Base-by-base conservation (phyloP, 371 early-diverging fungal species). In the Mucor plumbeus region DNA sequence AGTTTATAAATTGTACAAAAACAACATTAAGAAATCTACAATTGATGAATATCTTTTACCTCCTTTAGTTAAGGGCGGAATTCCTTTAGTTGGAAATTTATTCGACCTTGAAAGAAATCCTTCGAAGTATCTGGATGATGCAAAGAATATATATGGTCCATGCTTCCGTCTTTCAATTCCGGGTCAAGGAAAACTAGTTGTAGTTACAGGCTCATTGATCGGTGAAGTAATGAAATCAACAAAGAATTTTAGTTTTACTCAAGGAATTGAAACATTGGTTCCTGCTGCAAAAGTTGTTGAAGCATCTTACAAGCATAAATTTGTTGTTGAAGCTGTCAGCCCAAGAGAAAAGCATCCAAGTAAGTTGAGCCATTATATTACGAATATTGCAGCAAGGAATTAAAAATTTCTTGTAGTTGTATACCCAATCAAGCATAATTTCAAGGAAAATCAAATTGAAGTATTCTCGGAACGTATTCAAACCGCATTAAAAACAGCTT, bases 351-450 rank as follows among this genome's bases (percentile, higher is more conserved):
- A 65, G 50, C 58, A 73, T 53, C 73, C 72, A n/a, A 59, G 72
- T 72, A 65, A 64, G 61, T 34, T 14, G 0, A 47, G 14, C 15
- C 0, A 0, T 11, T 1, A 9, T 44, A 13, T 5, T 34, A 26
- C 3, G 26, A 26, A 26, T 26, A 26, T 26, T 3, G 26, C 26
- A 26, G 26, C 26, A 26, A 26, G 26, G 26, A 38, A 38, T 38
- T 38, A 7, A 38, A 38, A 1, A 6, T 4, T 55, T 53, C 15
- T 40, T 21, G 13, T 31, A 71, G 74, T 73, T 26, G 33, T 67
- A 6, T 72, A 73, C 43, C 70, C 74, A n/a, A 66, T 80, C 35
- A 73, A 71, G 31, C 73, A 80, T 21, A 77, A 80, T 39, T 77
- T 77, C 39, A 77, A 73, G 38, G 65, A 71, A 34, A 15, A 77